A percentile compares a stretch with the other conserved stretches of the same genome.
Evolutionary conservation across 805 yeast genomes (phyloP).

Genomic region (Suhomyces sp.): DNA sequence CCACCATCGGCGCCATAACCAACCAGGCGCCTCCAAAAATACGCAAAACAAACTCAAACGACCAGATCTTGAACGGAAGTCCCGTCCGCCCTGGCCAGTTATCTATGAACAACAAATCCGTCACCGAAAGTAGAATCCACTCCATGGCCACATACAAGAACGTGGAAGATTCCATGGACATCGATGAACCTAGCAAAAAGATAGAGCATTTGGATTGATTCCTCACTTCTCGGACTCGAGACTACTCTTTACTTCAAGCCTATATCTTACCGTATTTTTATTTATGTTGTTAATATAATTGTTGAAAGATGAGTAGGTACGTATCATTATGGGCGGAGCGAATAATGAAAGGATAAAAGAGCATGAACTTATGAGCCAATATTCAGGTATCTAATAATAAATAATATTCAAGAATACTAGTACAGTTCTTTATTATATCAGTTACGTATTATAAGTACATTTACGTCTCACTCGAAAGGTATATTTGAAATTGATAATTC

Average conservation of each 20-base stretch:
- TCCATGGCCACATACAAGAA: conserved; percentile 7
- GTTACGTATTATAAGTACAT: too few species aligned
- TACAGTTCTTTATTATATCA: too few species aligned
- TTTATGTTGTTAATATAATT: too few species aligned
- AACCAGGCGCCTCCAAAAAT: conserved; percentile 16
- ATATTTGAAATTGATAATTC: too few species aligned
- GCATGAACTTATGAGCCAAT: too few species aligned
- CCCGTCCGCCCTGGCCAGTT: conserved; percentile 29
- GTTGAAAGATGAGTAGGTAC: too few species aligned
- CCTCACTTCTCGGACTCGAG: not conserved
- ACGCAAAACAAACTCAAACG: conserved; percentile 30
- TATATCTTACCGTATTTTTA: too few species aligned
- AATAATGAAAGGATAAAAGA: too few species aligned
- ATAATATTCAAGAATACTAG: too few species aligned
- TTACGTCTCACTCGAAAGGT: too few species aligned
- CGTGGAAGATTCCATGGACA: conserved; percentile 14
- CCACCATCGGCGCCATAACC: not conserved
- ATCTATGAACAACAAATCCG: conserved; percentile 27
- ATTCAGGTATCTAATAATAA: too few species aligned
- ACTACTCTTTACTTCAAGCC: not conserved
- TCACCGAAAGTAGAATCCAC: conserved; percentile 30
- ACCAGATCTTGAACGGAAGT: conserved; percentile 11
- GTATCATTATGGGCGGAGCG: too few species aligned
- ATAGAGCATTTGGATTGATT: conserved; percentile 10
- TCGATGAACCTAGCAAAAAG: conserved; percentile 16